Percentiles rank a stretch among this genome's conserved stretches.
Evolutionary conservation across 345 rosid species (phyloP).

Genomic region (Populus ilicifolia): DNA sequence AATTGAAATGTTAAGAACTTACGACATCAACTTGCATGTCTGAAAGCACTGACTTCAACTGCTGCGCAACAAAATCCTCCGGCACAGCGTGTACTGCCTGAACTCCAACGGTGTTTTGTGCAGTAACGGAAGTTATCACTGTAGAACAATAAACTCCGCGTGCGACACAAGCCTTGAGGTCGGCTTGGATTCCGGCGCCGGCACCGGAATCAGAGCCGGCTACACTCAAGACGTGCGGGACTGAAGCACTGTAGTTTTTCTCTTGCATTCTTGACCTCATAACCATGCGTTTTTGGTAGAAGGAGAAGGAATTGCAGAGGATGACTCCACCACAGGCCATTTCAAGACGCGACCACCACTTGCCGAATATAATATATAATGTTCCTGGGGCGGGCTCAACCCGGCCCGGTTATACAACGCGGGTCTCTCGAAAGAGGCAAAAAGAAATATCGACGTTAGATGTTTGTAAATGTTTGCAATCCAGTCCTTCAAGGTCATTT

Average conservation of each 20-base stretch:
- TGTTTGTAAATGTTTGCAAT: no score
- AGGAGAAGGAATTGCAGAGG: neutral
- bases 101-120: constrained; percentile 86
- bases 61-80: constrained; percentile 63
- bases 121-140: constrained; percentile 83
- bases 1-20: constrained; percentile 13
- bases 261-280: neutral
- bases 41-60: constrained; percentile 82
- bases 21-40: constrained; percentile 94
- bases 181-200: constrained; percentile 97
- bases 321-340: constrained; percentile 2
- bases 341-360: neutral
- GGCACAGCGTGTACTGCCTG: constrained; percentile 57
- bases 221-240: constrained; percentile 72
- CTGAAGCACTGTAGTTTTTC: neutral
- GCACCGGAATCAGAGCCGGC: constrained; percentile 96
- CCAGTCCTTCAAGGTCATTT: no score
- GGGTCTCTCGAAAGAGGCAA: no score
- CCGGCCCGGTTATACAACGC: no score
- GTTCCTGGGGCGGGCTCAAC: no score
- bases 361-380: no score
- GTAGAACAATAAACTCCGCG: constrained; percentile 90
- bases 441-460: no score
- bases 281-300: neutral
- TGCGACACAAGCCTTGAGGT: constrained; percentile 85